A percentile compares a stretch with the other conserved stretches of the same genome.
Conservation (phyloP, 2,329 filamentous ascomycete genomes). For the Catunica adiposa region DNA sequence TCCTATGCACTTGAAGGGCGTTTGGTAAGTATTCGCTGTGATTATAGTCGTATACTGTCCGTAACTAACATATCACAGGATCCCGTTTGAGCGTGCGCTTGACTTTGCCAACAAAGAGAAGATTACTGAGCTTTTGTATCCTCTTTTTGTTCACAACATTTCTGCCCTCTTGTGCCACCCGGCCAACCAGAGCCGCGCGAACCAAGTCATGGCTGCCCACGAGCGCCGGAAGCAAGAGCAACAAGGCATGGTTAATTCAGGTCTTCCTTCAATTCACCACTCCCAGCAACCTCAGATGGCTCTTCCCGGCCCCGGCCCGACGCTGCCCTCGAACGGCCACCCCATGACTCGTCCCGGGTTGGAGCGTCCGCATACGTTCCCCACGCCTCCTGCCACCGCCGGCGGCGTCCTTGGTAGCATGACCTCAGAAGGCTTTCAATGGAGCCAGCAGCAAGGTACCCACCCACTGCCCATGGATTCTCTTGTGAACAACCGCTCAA, state of each 20-base stretch:
- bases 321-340: slow-evolving; percentile 45
- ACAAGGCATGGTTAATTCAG: slow-evolving; percentile 39
- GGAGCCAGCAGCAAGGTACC: slow-evolving; percentile 44
- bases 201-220: slow-evolving; percentile 72
- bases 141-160: slow-evolving; percentile 95
- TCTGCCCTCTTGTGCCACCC: slow-evolving; percentile 86
- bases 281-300: slow-evolving; percentile 40
- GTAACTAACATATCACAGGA: slow-evolving; percentile 39
- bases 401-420: slow-evolving; percentile 66
- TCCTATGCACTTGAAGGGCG: slow-evolving; percentile 96
- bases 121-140: slow-evolving; percentile 89
- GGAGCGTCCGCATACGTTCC: slow-evolving; percentile 81
- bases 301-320: slow-evolving; percentile 38
- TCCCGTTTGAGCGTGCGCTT: slow-evolving; percentile 90
- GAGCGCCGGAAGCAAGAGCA: slow-evolving; percentile 59
- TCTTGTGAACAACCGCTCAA: slow-evolving; percentile 61
- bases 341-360: slow-evolving; percentile 57
- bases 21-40: slow-evolving; percentile 48
- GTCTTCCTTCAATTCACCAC: slow-evolving; percentile 50
- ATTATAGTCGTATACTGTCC: background rate
- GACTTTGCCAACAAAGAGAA: slow-evolving; percentile 99
- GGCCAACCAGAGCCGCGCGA: slow-evolving; percentile 66
- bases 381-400: slow-evolving; percentile 84
- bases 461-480: slow-evolving; percentile 73
- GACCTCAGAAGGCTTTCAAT: slow-evolving; percentile 66